Conservation (phyloP, 2,329 filamentous ascomycete genomes). For the Aspergillus sp. region DNA sequence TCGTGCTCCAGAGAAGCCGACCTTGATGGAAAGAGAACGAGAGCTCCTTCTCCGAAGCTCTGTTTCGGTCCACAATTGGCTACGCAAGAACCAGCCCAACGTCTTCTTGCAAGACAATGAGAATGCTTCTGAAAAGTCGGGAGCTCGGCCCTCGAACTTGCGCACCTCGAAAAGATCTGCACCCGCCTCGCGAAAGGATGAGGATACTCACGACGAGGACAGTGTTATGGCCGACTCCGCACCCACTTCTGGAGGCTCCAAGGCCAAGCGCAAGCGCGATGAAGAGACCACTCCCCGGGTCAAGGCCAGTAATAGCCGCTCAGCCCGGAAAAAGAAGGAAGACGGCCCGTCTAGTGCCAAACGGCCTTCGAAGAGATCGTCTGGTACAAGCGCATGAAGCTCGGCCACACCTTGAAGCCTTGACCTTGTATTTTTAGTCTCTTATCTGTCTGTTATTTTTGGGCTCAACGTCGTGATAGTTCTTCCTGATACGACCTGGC, state of each 20-base stretch:
- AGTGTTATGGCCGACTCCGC: conserved; percentile 43
- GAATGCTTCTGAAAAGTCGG: conserved; percentile 47
- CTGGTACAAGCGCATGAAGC: conserved; percentile 29
- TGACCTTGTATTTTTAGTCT: conserved; percentile 20
- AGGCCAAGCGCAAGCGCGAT: conserved; percentile 53
- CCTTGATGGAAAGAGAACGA: conserved; percentile 58
- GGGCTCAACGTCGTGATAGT: conserved; percentile 21
- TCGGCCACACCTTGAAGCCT: background rate
- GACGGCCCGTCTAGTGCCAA: conserved; percentile 39
- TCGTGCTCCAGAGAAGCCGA: conserved; percentile 40
- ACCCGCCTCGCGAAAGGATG: conserved; percentile 43
- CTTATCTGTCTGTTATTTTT: conserved; percentile 2
- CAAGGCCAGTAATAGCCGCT: conserved; percentile 49
- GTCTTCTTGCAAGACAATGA: conserved; percentile 81
- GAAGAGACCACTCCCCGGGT: conserved; percentile 53
- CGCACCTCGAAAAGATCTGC: conserved; percentile 48
- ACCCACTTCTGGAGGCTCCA: conserved; percentile 36
- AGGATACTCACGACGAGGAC: conserved; percentile 50
- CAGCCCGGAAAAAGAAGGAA: conserved; percentile 47
- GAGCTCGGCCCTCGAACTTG: conserved; percentile 43
- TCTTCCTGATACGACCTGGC: background rate
- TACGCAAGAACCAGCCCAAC: conserved; percentile 81
- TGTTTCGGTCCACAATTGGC: conserved; percentile 93
- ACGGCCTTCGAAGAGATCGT: conserved; percentile 38
- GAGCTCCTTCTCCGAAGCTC: conserved; percentile 73